These are phyloP conservation scores for Inonotus obliquus DNA, from an alignment of 1,284 basidiomycete genomes.

Conservation along the genomic window DNA sequence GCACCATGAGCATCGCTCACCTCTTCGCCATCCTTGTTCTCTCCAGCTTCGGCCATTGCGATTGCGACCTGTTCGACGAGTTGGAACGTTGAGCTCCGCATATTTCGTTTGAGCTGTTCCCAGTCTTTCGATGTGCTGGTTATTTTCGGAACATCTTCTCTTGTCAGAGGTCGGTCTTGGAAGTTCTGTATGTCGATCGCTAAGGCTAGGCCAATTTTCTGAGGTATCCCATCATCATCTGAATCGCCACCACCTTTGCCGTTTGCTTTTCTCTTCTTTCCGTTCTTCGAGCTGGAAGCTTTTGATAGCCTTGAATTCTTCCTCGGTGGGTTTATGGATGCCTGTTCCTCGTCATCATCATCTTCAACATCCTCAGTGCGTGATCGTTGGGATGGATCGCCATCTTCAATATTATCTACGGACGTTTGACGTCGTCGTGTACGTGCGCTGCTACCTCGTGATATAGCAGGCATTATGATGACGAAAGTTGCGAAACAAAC, in stretches of 20 bases:
- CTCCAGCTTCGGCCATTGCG: conserved; percentile 15
- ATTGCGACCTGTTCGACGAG: conserved; percentile 5
- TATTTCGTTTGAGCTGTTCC: conserved; percentile 6
- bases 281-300: not conserved
- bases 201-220: not conserved
- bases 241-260: not conserved
- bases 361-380: conserved; percentile 14
- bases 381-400: conserved; percentile 10
- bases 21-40: conserved; percentile 11
- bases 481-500: not conserved
- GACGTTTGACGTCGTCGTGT: conserved; percentile 1
- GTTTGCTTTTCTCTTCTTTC: not conserved
- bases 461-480: conserved; percentile 3
- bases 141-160: conserved; percentile 8
- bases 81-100: not conserved
- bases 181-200: conserved; percentile 15
- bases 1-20: not conserved
- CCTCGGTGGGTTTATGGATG: not conserved
- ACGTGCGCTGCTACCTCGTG: conserved; percentile 2
- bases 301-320: not conserved
- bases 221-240: not conserved
- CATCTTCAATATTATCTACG: conserved; percentile 15
- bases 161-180: conserved; percentile 10
- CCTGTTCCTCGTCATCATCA: not conserved
- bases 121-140: conserved; percentile 7